Conservation (phyloP, 2,329 filamentous ascomycete species). For the Fulvia fulva region DNA sequence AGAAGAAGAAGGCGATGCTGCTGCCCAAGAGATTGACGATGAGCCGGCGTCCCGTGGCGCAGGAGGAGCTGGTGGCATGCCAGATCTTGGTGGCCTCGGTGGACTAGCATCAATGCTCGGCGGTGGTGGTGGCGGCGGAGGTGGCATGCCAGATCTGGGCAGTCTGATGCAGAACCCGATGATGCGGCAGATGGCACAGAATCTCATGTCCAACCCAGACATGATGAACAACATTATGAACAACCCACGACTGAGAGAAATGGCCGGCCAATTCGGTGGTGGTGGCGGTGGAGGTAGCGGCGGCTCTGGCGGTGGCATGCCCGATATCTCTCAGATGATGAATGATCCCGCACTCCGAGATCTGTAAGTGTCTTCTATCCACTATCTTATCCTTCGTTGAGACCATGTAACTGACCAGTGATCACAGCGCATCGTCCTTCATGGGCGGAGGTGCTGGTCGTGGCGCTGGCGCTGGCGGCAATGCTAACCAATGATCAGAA, state of each 20-base stretch:
- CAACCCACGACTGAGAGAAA: slow-evolving; percentile 82
- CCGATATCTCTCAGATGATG: slow-evolving; percentile 82
- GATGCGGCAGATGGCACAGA: slow-evolving; percentile 96
- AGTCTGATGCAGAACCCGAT: slow-evolving; percentile 96
- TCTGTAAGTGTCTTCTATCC: slow-evolving; percentile 69
- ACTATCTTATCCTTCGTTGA: neutral
- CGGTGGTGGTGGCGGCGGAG: slow-evolving; percentile 59
- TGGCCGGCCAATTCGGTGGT: slow-evolving; percentile 74
- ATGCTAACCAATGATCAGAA: slow-evolving; percentile 11
- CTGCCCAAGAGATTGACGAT: slow-evolving; percentile 37
- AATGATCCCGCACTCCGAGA: slow-evolving; percentile 86
- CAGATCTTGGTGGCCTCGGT: slow-evolving; percentile 33
- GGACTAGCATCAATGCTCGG: slow-evolving; percentile 48
- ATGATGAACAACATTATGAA: slow-evolving; percentile 89
- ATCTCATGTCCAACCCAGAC: slow-evolving; percentile 88
- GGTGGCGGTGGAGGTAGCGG: slow-evolving; percentile 40
- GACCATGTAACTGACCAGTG: slow-evolving; percentile 16
- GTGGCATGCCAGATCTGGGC: slow-evolving; percentile 82
- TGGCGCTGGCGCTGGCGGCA: slow-evolving; percentile 20
- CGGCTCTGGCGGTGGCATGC: slow-evolving; percentile 71
- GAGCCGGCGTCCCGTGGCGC: slow-evolving; percentile 28
- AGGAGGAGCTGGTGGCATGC: slow-evolving; percentile 41
- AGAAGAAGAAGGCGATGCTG: slow-evolving; percentile 58
- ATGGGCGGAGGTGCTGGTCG: slow-evolving; percentile 56
- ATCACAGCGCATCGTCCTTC: slow-evolving; percentile 52